These are phyloP conservation scores for Nitzschia sp. DNA, from an alignment of 108 stramenopile species.

Conservation along the genomic window DNA sequence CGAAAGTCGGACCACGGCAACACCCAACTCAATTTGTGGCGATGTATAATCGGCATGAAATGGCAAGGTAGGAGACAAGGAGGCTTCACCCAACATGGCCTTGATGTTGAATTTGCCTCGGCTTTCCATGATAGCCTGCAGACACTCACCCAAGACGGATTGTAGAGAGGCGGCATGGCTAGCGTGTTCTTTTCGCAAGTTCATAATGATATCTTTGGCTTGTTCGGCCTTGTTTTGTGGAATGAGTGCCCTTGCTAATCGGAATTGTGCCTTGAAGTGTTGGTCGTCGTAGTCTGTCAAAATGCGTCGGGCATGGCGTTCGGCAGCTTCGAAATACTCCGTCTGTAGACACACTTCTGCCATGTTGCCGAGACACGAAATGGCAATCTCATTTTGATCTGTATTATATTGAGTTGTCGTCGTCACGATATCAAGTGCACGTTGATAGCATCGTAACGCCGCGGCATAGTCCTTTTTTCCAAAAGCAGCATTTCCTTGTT, in stretches of 20 bases:
- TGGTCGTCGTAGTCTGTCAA: neutral
- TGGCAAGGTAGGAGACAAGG: neutral
- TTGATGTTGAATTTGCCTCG: constrained; percentile 12
- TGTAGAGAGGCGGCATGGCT: neutral
- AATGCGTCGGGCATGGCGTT: neutral
- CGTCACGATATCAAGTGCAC: neutral
- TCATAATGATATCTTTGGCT: constrained; percentile 1
- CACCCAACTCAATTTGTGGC: constrained; percentile 11
- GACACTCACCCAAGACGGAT: constrained; percentile 4
- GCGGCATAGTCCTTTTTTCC: neutral
- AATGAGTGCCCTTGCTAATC: constrained; percentile 17
- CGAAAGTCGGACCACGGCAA: neutral
- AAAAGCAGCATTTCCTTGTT: constrained; percentile 1
- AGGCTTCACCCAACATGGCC: constrained; percentile 18
- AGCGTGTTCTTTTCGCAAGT: neutral
- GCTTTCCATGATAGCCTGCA: neutral
- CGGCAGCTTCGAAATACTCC: constrained; percentile 16
- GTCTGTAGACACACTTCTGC: constrained; percentile 19
- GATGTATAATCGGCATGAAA: constrained; percentile 30
- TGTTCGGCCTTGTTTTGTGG: constrained; percentile 9
- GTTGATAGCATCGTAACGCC: neutral
- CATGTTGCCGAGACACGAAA: constrained; percentile 29
- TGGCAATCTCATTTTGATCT: neutral
- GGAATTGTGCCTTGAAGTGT: constrained; percentile 29
- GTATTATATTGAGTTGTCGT: neutral